phyloP scores from a whole-genome alignment of 2,329 filamentous ascomycete species.

The Microdochium nivale region DNA sequence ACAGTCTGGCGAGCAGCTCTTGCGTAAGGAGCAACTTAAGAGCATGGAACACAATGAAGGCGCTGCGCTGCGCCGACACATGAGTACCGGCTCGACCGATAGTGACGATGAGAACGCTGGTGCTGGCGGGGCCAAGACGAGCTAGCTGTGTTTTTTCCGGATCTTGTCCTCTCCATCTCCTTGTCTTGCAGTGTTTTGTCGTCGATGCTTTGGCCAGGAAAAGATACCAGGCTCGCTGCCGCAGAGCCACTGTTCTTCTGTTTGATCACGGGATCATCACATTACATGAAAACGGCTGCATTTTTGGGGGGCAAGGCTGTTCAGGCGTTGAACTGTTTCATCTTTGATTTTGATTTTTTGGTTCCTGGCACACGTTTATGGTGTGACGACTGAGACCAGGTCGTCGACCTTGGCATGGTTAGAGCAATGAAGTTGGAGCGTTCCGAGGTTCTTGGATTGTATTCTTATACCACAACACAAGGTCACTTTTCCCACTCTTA shows the following conservation, averaged over 20 bases:
- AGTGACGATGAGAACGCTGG: constrained; percentile 24
- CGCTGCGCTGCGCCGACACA: constrained; percentile 16
- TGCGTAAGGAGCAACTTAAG: constrained; percentile 30
- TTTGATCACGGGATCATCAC: not conserved
- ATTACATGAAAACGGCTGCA: not conserved
- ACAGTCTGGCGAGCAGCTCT: constrained; percentile 26
- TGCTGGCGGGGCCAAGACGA: constrained; percentile 21
- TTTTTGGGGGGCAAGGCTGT: not conserved
- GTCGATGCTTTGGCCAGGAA: not conserved
- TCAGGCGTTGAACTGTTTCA: not conserved
- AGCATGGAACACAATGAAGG: constrained; percentile 23
- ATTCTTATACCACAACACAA: too few relatives aligned
- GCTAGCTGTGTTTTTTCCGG: not conserved
- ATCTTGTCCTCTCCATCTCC: not conserved
- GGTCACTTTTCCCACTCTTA: too few relatives aligned
- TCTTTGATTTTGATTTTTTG: not conserved
- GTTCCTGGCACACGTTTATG: too few relatives aligned
- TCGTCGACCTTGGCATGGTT: too few relatives aligned
- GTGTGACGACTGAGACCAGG: too few relatives aligned
- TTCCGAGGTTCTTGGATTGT: too few relatives aligned
- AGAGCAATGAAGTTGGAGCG: too few relatives aligned
- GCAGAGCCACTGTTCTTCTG: not conserved
- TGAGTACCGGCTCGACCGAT: constrained; percentile 22
- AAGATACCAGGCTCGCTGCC: not conserved
- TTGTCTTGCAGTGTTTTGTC: not conserved